Percentiles rank a stretch among this genome's conserved stretches.
Conservation (phyloP, 2,329 filamentous ascomycete species). For the Seiridium cupressi region DNA sequence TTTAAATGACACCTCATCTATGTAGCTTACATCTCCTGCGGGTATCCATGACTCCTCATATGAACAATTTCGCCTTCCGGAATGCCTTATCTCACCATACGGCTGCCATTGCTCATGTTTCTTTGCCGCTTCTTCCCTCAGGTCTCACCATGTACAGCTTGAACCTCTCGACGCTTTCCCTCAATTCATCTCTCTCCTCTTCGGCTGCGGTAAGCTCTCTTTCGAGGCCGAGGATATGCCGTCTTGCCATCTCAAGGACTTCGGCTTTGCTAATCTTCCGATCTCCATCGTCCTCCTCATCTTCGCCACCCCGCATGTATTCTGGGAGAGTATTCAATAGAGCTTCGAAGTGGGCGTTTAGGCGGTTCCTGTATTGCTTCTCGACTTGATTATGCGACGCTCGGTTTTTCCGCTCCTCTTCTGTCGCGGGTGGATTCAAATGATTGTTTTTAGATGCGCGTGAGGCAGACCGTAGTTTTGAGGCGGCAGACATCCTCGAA, state of each 20-base stretch:
- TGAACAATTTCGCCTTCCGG: too few species aligned
- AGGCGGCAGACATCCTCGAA: conserved; percentile 2
- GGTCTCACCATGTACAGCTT: conserved; percentile 23
- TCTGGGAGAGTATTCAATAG: conserved; percentile 39
- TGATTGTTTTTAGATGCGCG: conserved; percentile 32
- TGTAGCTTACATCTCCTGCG: too few species aligned
- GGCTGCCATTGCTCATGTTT: not conserved
- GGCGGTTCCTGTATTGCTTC: conserved; percentile 46
- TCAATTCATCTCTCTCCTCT: conserved; percentile 33
- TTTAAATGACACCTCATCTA: too few species aligned
- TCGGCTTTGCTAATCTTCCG: conserved; percentile 40
- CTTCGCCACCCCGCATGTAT: conserved; percentile 24
- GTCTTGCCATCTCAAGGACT: conserved; percentile 42
- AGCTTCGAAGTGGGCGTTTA: conserved; percentile 43
- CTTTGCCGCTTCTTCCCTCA: not conserved
- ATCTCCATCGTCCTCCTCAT: conserved; percentile 26
- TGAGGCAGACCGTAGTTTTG: conserved; percentile 29
- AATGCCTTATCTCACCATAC: not conserved
- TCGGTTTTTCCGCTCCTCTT: conserved; percentile 30
- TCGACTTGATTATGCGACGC: conserved; percentile 45
- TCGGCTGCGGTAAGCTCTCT: conserved; percentile 33
- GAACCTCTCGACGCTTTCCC: conserved; percentile 26
- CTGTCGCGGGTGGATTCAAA: conserved; percentile 29
- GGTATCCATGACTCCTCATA: too few species aligned
- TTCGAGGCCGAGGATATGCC: conserved; percentile 38